Base-by-base conservation (phyloP, 2,329 filamentous ascomycete genomes). In the Hymenoscyphus repandus region DNA sequence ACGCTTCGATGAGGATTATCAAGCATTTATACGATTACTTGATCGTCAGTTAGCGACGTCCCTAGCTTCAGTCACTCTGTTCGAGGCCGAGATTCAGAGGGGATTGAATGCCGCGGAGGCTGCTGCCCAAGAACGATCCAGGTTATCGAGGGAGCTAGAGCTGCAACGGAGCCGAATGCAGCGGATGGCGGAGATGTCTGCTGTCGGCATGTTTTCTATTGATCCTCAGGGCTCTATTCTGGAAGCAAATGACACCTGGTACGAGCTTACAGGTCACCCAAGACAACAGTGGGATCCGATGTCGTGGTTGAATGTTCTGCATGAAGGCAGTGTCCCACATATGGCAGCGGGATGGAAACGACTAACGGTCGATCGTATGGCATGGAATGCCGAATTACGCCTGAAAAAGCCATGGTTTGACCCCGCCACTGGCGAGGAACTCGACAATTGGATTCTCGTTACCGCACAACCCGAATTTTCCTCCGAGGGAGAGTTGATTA, bases 121-220 rank as follows among this genome's bases (percentile, higher is more conserved):
- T 33, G 88, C 88, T 6, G 85, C 86, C 2, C 69, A 86, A 53
- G 88, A 93, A 43, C 42, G 58, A 12, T 43, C 51, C 10, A 53
- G 56, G 20, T 37, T 65, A n/a, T 58, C 55, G 5, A 58, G 61
- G 45, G 60, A 64, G 41, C 41, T 64, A 7, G 60, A 58, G 27
- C 45, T 60, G 2, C 57, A 62, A 20, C 56, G 52, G 36, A 56
- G 51, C 45, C 56, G 60, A 27, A 43, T 65, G 2, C 62, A 64
- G 38, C 78, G 86, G 30, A 90, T 93, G 83, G 87, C 88, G 2
- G 88, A 91, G 63, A 87, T 90, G 55, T 85, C 86, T 0, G 87
- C 88, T 0, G 88, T 91, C 0, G 88, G 88, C 30, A 85, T 95
- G 71, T 92, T 91, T 65, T 90, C 91, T 51, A 84, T 87, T n/a